Evolutionary conservation across 2,329 filamentous ascomycete genomes (phyloP).

Genomic region (Cladobotryum protrusum): DNA sequence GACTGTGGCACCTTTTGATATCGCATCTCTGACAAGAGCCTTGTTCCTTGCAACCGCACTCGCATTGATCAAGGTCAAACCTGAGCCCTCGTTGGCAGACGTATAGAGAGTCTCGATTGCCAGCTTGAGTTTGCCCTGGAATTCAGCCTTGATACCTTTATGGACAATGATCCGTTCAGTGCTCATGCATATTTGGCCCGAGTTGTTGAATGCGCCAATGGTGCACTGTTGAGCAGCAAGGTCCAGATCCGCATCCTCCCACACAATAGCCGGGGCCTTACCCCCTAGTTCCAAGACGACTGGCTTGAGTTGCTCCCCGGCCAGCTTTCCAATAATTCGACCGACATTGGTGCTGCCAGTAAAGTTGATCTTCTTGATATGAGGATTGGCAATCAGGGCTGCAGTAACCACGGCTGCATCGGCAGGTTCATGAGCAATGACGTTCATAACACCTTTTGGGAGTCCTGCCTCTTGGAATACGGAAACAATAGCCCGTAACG

Average conservation of each 20-base stretch:
- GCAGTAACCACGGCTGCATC: constrained; percentile 63
- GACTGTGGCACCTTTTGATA: constrained; percentile 56
- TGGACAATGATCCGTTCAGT: constrained; percentile 67
- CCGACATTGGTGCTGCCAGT: constrained; percentile 73
- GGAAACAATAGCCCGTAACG: constrained; percentile 55
- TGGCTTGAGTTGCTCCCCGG: constrained; percentile 71
- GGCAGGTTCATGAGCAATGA: constrained; percentile 56
- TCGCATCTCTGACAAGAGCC: constrained; percentile 60
- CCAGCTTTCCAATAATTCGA: constrained; percentile 61
- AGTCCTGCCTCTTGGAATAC: constrained; percentile 69
- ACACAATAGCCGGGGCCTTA: constrained; percentile 72
- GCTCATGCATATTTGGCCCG: constrained; percentile 80
- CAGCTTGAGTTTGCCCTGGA: constrained; percentile 36
- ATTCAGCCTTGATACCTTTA: constrained; percentile 37
- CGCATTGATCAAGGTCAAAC: constrained; percentile 62
- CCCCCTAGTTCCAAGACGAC: constrained; percentile 76
- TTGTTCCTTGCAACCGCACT: constrained; percentile 61
- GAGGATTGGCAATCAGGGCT: constrained; percentile 58
- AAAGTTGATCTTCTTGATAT: constrained; percentile 77
- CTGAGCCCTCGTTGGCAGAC: constrained; percentile 13
- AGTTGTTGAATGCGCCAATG: constrained; percentile 64
- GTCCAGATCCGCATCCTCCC: constrained; percentile 71
- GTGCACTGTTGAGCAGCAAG: constrained; percentile 63
- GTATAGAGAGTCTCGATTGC: constrained; percentile 38
- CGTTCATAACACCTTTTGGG: constrained; percentile 66